phyloP scores from a whole-genome alignment of 2,329 filamentous ascomycete genomes.

The Pyrenophora seminiperda region DNA sequence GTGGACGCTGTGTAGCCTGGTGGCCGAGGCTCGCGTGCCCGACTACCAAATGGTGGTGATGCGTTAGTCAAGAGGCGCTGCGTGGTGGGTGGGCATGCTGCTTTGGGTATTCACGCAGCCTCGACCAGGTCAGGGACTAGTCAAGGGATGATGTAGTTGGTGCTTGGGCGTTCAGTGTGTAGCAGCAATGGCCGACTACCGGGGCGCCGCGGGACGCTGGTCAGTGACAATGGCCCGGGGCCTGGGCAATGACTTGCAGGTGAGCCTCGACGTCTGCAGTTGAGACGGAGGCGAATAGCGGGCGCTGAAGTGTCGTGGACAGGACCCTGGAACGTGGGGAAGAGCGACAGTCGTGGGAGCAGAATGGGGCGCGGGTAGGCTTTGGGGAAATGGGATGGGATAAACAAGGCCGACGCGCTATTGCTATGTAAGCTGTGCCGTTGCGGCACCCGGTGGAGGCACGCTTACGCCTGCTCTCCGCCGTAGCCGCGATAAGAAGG shows the following conservation, averaged over 20 bases:
- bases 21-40: slow-evolving; percentile 26
- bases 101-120: slow-evolving; percentile 16
- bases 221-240: slow-evolving; percentile 6
- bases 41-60: slow-evolving; percentile 13
- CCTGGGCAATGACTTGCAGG: slow-evolving; percentile 25
- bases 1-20: slow-evolving; percentile 25
- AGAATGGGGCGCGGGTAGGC: slow-evolving; percentile 17
- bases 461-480: slow-evolving; percentile 26
- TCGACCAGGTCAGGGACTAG: slow-evolving; percentile 18
- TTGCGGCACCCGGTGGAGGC: slow-evolving; percentile 8
- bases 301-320: slow-evolving; percentile 10
- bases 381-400: slow-evolving; percentile 14
- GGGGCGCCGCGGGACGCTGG: slow-evolving; percentile 6
- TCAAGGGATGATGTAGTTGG: not conserved
- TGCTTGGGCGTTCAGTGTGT: not conserved
- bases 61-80: slow-evolving; percentile 26
- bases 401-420: slow-evolving; percentile 7
- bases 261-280: slow-evolving; percentile 2
- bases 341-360: slow-evolving; percentile 18
- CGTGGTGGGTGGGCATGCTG: slow-evolving; percentile 27
- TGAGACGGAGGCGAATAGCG: slow-evolving; percentile 8
- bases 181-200: not conserved
- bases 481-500: slow-evolving; percentile 40
- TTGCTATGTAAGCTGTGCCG: slow-evolving; percentile 10
- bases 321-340: slow-evolving; percentile 28